Base-by-base conservation (phyloP, 306 rosid species). In the Cicer arietinum region DNA sequence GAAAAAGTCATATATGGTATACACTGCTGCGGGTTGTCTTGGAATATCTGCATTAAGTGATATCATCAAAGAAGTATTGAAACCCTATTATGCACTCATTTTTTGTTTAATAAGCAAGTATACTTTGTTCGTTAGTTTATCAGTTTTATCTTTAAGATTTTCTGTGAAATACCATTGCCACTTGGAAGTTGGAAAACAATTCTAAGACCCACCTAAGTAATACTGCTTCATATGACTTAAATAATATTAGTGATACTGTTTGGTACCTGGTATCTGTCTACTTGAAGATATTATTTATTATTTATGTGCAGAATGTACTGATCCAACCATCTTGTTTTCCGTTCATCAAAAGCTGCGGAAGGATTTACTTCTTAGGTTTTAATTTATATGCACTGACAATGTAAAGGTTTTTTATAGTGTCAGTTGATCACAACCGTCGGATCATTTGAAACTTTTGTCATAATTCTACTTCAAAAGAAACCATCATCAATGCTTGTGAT, bases 11-110 rank as follows among this genome's bases (percentile, higher is more conserved):
- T 94, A 91, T 69, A 84, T 94, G 97, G 86, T 91, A 16, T 91
- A 93, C 83, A 84, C 93, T 22, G 98, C 97, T 83, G 90, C 87
- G 5, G 96, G 92, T 30, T 93, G 97, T 86, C 83, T 93, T 47
- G 97, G 98, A 75, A 67, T 93, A 65, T 78, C 91, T 60, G 90
- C 92, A 73, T 74, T 91, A 80, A 84, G 80, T 50, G 98, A 91
- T 78, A 79, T 91, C 48, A 14, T 93, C 83, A 85, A 80, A 74
- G 98, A 93, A 96, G 98, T 93, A 91, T 45, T 66, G 43, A 58
- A 62, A 75, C 69, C 75, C 64, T 78, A 57, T 63, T 40, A 16
- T 42, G 41, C 69, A n/a, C 41, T 35, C 41, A 8, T 11, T 59
- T 45, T 58, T 8, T 20, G 53, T 75, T 67, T 57, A 53, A n/a